These are phyloP conservation scores for Heterococcus sp. DNA, from an alignment of 108 stramenopile species.

Conservation along the genomic window DNA sequence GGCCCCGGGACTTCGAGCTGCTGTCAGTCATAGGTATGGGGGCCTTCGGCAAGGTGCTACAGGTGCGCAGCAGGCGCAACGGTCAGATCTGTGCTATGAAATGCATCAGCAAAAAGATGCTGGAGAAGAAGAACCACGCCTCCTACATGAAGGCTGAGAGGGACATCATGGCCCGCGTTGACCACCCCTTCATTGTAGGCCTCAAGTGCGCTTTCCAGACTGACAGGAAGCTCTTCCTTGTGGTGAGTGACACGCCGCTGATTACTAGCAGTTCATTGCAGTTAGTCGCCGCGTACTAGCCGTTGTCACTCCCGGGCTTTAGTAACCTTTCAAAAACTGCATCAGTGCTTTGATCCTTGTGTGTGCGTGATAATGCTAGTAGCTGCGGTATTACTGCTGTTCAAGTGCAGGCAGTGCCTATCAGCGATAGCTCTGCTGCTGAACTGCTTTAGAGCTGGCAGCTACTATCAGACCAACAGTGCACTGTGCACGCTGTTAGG, in stretches of 20 bases:
- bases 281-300: too few species aligned
- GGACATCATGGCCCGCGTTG: constrained; percentile 78
- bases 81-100: constrained; percentile 88
- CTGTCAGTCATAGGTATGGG: constrained; percentile 84
- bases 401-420: too few species aligned
- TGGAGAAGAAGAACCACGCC: constrained; percentile 68
- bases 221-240: constrained; percentile 79
- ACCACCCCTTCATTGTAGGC: constrained; percentile 90
- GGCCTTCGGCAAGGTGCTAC: constrained; percentile 94
- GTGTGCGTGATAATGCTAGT: too few species aligned
- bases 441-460: too few species aligned
- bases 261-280: too few species aligned
- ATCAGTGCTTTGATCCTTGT: too few species aligned
- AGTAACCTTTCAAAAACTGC: too few species aligned
- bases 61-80: constrained; percentile 67
- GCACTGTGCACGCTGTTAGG: too few species aligned
- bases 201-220: constrained; percentile 97
- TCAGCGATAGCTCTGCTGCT: too few species aligned
- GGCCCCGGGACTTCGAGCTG: constrained; percentile 53
- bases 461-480: too few species aligned
- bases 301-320: too few species aligned
- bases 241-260: constrained; percentile 44
- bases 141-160: constrained; percentile 72
- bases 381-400: too few species aligned
- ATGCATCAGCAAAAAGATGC: constrained; percentile 83